Conservation (phyloP, 441 rosid species). For the Aleurites moluccanus region DNA sequence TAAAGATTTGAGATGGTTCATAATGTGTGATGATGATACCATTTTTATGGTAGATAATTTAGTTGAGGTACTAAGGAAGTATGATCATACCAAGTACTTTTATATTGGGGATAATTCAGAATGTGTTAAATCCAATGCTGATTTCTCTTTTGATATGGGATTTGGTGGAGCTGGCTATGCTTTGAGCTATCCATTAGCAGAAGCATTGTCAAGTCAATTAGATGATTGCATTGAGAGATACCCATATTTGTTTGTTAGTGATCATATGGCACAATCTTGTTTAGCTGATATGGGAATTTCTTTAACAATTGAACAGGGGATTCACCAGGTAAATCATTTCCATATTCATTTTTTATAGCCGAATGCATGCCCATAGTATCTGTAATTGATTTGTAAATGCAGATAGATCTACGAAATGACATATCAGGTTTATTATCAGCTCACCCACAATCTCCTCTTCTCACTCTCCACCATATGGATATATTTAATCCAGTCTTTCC, state of each 20-base stretch:
- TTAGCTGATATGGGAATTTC: slow-evolving; percentile 53
- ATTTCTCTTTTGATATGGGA: slow-evolving; percentile 64
- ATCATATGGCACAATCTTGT: slow-evolving; percentile 45
- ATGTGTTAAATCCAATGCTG: slow-evolving; percentile 36
- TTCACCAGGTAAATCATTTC: slow-evolving; percentile 67
- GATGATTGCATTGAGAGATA: slow-evolving; percentile 63
- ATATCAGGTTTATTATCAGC: slow-evolving; percentile 67
- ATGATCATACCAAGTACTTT: slow-evolving; percentile 48
- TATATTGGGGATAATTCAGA: slow-evolving; percentile 66
- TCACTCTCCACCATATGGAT: slow-evolving; percentile 71
- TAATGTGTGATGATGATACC: slow-evolving; percentile 69
- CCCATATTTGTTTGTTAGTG: slow-evolving; percentile 37
- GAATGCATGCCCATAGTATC: too few species aligned
- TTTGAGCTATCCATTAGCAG: slow-evolving; percentile 56
- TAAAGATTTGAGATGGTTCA: slow-evolving; percentile 50
- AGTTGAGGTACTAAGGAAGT: slow-evolving; percentile 39
- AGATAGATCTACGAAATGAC: slow-evolving; percentile 66
- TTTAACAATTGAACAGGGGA: slow-evolving; percentile 40
- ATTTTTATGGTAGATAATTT: slow-evolving; percentile 54
- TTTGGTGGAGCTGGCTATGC: slow-evolving; percentile 73
- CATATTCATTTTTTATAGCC: too few species aligned
- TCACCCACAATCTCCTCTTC: slow-evolving; percentile 54
- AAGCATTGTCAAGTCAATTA: slow-evolving; percentile 36
- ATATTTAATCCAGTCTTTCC: slow-evolving; percentile 60
- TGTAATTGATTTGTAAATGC: not conserved